These are phyloP conservation scores for Rutstroemia sp. DNA, from an alignment of 2,329 filamentous ascomycete genomes.

Conservation along the genomic window DNA sequence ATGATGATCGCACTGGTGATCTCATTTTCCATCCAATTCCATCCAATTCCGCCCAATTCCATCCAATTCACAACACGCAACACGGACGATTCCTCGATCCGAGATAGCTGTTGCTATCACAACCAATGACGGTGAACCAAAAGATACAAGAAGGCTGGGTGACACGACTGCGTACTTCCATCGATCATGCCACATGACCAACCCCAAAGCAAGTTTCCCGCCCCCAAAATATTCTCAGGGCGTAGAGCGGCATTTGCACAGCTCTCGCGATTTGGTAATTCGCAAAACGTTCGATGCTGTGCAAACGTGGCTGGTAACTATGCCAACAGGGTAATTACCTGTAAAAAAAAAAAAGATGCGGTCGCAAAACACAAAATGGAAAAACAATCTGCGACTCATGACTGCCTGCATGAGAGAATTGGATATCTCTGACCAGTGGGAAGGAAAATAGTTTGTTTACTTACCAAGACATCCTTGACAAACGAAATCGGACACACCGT, in stretches of 20 bases:
- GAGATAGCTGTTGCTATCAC: background rate
- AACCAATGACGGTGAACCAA: constrained; percentile 5
- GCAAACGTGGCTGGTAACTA: constrained; percentile 6
- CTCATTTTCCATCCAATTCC: background rate
- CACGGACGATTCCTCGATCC: background rate
- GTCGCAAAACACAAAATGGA: background rate
- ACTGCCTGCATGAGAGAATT: constrained; percentile 3
- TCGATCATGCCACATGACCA: constrained; percentile 2
- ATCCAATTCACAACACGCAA: background rate
- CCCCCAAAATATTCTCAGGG: background rate
- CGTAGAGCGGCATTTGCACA: background rate
- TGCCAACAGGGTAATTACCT: background rate
- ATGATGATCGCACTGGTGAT: background rate
- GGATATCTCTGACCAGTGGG: background rate
- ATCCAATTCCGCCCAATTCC: background rate
- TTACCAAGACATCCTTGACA: constrained; percentile 74
- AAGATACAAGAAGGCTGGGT: background rate
- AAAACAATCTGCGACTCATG: constrained; percentile 2
- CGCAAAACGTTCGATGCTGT: constrained; percentile 1
- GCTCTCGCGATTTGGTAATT: background rate
- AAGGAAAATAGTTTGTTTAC: background rate
- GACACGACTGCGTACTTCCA: constrained; percentile 5
- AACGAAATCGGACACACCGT: constrained; percentile 80
- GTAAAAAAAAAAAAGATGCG: background rate
- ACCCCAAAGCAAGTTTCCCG: constrained; percentile 1